These are phyloP conservation scores for Saccharomycopsis fibuligera DNA, from an alignment of 805 yeast species.

Conservation along the genomic window DNA sequence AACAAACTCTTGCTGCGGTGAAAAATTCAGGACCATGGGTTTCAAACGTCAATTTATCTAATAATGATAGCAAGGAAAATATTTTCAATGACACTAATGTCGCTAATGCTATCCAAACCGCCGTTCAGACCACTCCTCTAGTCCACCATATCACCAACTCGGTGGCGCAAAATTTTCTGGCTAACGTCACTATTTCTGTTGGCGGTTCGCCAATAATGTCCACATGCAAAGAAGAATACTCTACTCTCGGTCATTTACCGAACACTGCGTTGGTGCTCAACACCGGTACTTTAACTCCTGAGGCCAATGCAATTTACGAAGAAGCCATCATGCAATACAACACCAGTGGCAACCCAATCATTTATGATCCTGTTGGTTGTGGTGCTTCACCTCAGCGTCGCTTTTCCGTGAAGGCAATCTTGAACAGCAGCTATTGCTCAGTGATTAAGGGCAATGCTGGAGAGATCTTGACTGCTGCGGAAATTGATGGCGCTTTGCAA, in stretches of 20 bases:
- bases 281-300: slow-evolving; percentile 62
- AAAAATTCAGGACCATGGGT: neutral
- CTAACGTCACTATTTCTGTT: slow-evolving; percentile 75
- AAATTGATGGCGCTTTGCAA: slow-evolving; percentile 29
- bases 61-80: too few relatives aligned
- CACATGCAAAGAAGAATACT: slow-evolving; percentile 60
- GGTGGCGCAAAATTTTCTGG: slow-evolving; percentile 85
- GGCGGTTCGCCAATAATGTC: slow-evolving; percentile 92
- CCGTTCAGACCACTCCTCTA: slow-evolving; percentile 48
- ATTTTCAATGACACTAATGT: slow-evolving; percentile 14
- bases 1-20: slow-evolving; percentile 17
- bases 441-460: slow-evolving; percentile 83
- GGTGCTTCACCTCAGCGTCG: slow-evolving; percentile 69
- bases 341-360: slow-evolving; percentile 48
- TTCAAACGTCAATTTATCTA: neutral
- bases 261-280: slow-evolving; percentile 56
- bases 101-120: slow-evolving; percentile 24
- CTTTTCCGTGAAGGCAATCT: slow-evolving; percentile 38
- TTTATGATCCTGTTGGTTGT: slow-evolving; percentile 90
- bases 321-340: slow-evolving; percentile 58
- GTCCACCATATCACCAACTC: slow-evolving; percentile 84
- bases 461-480: slow-evolving; percentile 64
- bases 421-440: slow-evolving; percentile 51
- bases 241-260: slow-evolving; percentile 54
- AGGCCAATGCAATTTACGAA: slow-evolving; percentile 36